phyloP scores from a whole-genome alignment of 176 grass and related monocot genomes.

The Ampelocalamus luodianensis region DNA sequence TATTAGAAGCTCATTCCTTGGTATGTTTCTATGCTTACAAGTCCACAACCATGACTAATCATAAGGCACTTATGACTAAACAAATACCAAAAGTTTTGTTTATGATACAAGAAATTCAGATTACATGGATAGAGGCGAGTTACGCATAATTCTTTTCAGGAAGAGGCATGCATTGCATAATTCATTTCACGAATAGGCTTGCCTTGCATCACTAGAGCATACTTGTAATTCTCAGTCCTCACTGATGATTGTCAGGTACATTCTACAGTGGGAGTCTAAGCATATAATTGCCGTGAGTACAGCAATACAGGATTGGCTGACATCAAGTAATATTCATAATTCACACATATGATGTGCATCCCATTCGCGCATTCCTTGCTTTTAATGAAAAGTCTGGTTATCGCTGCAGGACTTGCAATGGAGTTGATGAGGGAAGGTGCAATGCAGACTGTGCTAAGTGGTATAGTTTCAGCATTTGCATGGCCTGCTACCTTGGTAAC shows the following conservation, averaged over 20 bases:
- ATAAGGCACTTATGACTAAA: neutral
- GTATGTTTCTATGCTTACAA: neutral
- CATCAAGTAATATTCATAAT: conserved; percentile 68
- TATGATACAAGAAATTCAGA: neutral
- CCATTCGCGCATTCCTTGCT: neutral
- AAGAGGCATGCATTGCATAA: conserved; percentile 6
- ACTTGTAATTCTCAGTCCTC: conserved; percentile 6
- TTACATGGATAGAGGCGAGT: neutral
- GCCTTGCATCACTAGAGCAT: conserved; percentile 5
- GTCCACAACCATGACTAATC: neutral
- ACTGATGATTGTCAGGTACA: conserved; percentile 63
- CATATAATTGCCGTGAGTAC: conserved; percentile 87
- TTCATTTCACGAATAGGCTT: conserved; percentile 1
- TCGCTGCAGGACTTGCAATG: conserved; percentile 62
- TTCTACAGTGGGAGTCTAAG: conserved; percentile 88
- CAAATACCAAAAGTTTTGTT: neutral
- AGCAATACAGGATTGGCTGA: conserved; percentile 90
- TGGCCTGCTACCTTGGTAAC: conserved; percentile 76
- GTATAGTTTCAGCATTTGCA: conserved; percentile 80
- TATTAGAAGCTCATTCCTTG: neutral
- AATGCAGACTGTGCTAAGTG: conserved; percentile 82
- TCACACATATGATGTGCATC: conserved; percentile 19
- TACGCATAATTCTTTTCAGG: neutral
- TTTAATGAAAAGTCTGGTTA: conserved; percentile 36
- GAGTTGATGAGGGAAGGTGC: conserved; percentile 94